Evolutionary conservation across 2,329 filamentous ascomycete genomes (phyloP).

Genomic region (Aspergillus sp.): DNA sequence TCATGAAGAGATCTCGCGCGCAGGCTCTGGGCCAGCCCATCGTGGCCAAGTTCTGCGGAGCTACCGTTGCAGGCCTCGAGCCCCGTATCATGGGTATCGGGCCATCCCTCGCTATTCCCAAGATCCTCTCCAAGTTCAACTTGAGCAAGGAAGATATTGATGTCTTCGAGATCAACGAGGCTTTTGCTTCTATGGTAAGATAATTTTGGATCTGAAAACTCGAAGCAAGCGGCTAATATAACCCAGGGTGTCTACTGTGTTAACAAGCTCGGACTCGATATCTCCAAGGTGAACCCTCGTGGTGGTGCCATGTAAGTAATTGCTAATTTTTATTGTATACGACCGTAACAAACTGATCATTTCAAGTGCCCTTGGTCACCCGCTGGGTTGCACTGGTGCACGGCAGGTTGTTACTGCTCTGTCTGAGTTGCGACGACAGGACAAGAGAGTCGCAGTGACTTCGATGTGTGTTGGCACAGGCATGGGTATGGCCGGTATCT

Average conservation of each 20-base stretch:
- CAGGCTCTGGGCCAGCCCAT: slow-evolving; percentile 77
- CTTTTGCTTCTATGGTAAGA: slow-evolving; percentile 62
- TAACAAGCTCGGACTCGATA: slow-evolving; percentile 70
- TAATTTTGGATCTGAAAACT: not conserved
- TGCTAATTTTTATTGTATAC: not conserved
- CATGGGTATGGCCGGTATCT: slow-evolving; percentile 81
- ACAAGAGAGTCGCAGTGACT: slow-evolving; percentile 74
- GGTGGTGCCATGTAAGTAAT: slow-evolving; percentile 66
- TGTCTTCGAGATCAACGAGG: slow-evolving; percentile 63
- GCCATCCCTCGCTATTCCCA: slow-evolving; percentile 85
- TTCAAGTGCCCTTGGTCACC: slow-evolving; percentile 71
- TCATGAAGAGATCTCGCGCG: slow-evolving; percentile 86
- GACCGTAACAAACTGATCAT: slow-evolving; percentile 7
- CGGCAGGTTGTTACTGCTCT: slow-evolving; percentile 83
- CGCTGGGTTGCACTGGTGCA: slow-evolving; percentile 82
- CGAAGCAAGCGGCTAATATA: slow-evolving; percentile 2
- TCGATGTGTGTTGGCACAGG: slow-evolving; percentile 88
- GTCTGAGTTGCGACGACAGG: slow-evolving; percentile 73
- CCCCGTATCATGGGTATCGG: slow-evolving; percentile 90
- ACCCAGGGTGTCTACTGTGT: slow-evolving; percentile 80
- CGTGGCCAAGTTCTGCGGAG: slow-evolving; percentile 80
- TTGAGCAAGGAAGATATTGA: slow-evolving; percentile 47
- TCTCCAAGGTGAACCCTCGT: slow-evolving; percentile 87
- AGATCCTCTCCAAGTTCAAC: slow-evolving; percentile 74
- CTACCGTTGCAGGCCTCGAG: slow-evolving; percentile 74